Base-by-base conservation (phyloP, 371 early-diverging fungal genomes). In the Apophysomyces ossiformis region DNA sequence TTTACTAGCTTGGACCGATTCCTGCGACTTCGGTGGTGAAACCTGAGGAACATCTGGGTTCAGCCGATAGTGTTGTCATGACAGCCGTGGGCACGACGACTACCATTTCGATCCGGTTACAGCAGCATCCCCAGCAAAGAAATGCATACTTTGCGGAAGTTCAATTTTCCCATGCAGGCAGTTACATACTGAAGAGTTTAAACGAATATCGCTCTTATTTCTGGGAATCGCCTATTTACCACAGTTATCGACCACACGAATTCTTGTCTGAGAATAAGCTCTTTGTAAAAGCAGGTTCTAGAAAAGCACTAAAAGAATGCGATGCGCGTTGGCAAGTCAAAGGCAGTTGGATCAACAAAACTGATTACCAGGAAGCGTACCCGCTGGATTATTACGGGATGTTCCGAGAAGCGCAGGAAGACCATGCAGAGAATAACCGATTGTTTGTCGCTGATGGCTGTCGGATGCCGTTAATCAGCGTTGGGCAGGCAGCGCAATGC, bases 201-300 rank as follows among this genome's bases (percentile, higher is more conserved):
- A 65, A 61, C 37, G 82, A 81, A 65, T 73, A 76, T 39, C 60
- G 82, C 43, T 76, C 76, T 35, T 78, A 78, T 58, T 81, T 78
- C 59, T 81, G 78, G 78, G 75, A 78, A 66, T 36, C 64, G 1
- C 82, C 82, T 7, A 66, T 73, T 4, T 58, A 63, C 8, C 82
- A 78, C 56, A 43, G 56, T n/a, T 78, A 81, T 57, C 71, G 67
- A 32, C 82, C 82, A 0, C 58, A 59, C 32, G 47, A 57, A 7
- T 78, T 76, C 66, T 36, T 44, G 50, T 81, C 78, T 4, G 43
- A 63, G 5, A 78, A 81, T 45, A 70, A 69, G 16, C 37, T 76
- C 35, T 61, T 71, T 21, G 76, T 81, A 39, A 70, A 60, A 35
- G 1, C 54, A 50, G 54, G 54, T 21, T 4, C 7, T 9, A 16